Conservation (phyloP, 2,329 filamentous ascomycete genomes). For the Penicillium griseofulvum region DNA sequence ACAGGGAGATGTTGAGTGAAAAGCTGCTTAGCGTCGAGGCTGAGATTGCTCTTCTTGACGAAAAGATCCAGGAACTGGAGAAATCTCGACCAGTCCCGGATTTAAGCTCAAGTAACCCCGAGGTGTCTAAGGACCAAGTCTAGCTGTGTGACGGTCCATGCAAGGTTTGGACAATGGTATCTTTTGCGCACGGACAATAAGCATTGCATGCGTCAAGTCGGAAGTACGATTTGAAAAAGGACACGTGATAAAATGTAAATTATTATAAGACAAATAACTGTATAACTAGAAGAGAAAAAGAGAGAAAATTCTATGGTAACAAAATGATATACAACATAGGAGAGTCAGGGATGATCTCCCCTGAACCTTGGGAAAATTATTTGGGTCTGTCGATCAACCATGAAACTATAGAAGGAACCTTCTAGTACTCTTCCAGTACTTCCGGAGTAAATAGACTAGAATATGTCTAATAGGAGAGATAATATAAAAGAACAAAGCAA, state of each 20-base stretch:
- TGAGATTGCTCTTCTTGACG: slow-evolving; percentile 75
- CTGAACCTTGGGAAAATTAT: no score
- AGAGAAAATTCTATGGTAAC: no score
- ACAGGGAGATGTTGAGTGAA: slow-evolving; percentile 67
- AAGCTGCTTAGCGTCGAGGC: slow-evolving; percentile 69
- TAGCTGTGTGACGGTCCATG: neutral
- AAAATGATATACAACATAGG: no score
- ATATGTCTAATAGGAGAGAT: neutral
- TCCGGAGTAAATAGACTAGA: neutral
- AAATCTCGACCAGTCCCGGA: slow-evolving; percentile 17
- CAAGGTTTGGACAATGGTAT: no score
- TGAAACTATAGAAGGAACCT: no score
- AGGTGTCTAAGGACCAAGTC: neutral
- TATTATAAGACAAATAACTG: slow-evolving; percentile 1
- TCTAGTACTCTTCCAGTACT: no score
- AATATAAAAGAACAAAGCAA: slow-evolving; percentile 1
- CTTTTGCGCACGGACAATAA: slow-evolving; percentile 16
- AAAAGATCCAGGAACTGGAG: slow-evolving; percentile 62
- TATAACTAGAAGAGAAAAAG: neutral
- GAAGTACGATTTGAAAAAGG: neutral
- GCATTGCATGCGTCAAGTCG: neutral
- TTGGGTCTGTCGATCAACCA: no score
- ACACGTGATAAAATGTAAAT: neutral
- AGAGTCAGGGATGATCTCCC: no score
- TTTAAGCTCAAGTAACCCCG: slow-evolving; percentile 3